Evolutionary conservation across 768 basidiomycete genomes (phyloP), one percentile per base, ranked within the genome.

Genomic region (Floccularia luteovirens): DNA sequence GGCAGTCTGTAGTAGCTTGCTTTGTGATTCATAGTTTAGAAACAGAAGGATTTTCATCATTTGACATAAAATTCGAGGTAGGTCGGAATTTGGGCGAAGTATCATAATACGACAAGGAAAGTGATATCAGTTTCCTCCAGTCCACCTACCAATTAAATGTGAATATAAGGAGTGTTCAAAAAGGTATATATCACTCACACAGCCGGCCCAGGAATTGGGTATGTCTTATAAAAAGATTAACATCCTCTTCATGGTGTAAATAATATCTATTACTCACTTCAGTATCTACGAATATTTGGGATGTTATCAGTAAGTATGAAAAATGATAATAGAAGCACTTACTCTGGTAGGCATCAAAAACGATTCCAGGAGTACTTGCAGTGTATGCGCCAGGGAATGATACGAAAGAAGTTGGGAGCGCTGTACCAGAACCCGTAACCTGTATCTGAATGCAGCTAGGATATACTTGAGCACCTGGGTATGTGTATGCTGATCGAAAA

Each of bases 301-400:
- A 28, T 28, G 14, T 14, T 8, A 28, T 28, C 14, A 28, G 27
- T 28, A 8, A 14, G 27, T 28, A 8, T 28, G 10, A 8, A 8
- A 8, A 28, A 8, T 28, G 27, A 39, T 37, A 35, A 39, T 41
- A 43, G 48, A 51, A 44, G 45, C 14, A 48, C 51, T 50, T 46
- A 58, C 58, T 53, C 20, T 51, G 54, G 43, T 66, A 66, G 19
- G 54, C 59, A 48, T 67, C 64, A 33, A 48, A 67, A 1, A 58
- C 55, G 33, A 67, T 66, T 20, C 54, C 63, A 24, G 57, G 62
- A 27, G 61, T 64, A 22, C n/a, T 53, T 0, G 55, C 47, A 1
- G 56, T 64, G 45, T 70, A 70, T 7, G 66, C 63, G 21, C 69
- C 67, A 21, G 71, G 72, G 64, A 73, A 74, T 3, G 72, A 63